Base-by-base conservation (phyloP, 2,329 filamentous ascomycete genomes). In the Aspergillus ochraceoroseus region DNA sequence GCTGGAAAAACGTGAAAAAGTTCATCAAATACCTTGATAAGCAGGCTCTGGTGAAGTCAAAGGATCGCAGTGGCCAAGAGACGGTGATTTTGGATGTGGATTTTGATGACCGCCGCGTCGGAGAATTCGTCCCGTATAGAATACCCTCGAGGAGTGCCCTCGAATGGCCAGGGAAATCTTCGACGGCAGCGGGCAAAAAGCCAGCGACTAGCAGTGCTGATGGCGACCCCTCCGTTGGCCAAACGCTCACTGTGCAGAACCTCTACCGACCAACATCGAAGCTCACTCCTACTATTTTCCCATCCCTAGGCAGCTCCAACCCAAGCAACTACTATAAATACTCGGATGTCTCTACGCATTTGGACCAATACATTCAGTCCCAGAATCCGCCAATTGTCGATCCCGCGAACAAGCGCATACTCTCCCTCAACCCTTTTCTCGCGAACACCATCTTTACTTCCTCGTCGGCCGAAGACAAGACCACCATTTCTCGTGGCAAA, bases 21-120 rank as follows among this genome's bases (percentile, higher is more conserved):
- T 83, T 84, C 57, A 75, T 84, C 62, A 84, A 83, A 52, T 68
- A 75, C 38, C 67, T 85, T 7, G 80, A 83, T 58, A 84, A 83
- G 59, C 66, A 76, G 32, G 59, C 70, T 12, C 65, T 83, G n/a
- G 61, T 82, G 50, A 82, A 80, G 53, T 73, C 72, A 31, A 84
- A 84, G 56, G 80, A 83, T 34, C 72, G 77, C 23, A 77, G 74
- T 46, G 77, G 78, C 3, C 75, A 79, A 23, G 80, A 84, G 55
- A 78, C 76, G 0, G 71, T 81, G 7, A 76, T 85, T 34, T 48
- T 77, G 11, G 80, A 83, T 50, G 74, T 83, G 32, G 79, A 83
- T 56, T 84, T 83, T 58, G 65, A 74, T 12, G 75, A 82, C 46
- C 57, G 56, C 5, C 67, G 70, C 2, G 59, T 83, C 11, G 54